Evolutionary conservation across 2,329 filamentous ascomycete species (phyloP), one percentile per base, ranked within the genome.

Genomic region (Colletotrichum destructivum): DNA sequence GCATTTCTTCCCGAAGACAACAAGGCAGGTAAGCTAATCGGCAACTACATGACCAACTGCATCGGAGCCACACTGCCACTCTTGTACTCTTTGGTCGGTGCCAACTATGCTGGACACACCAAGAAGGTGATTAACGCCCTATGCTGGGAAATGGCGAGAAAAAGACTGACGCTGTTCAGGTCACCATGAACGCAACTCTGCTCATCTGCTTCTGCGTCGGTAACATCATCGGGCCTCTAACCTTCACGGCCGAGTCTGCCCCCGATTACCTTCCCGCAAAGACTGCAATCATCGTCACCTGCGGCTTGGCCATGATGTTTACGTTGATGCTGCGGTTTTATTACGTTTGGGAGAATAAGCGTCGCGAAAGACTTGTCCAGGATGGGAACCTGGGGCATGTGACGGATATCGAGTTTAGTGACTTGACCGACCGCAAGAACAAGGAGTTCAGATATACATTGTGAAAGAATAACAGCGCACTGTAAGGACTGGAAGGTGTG

Each of bases 81-180:
- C 7, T 87, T 92, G 40, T 88, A 93, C 0, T 87, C 89, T 0
- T 93, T 91, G 90, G 90, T 93, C 65, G 86, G 93, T 7, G 89
- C 88, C 9, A 93, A 93, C 78, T 93, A 90, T 0, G 91, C 85
- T 0, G 92, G 91, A 9, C 88, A 87, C 15, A 92, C 90, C 3
- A 92, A 93, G 80, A 92, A 91, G 76, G 68, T 62, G 13, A 26
- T 54, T 15, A 7, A 13, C 16, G 16, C 12, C 11, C 15, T 3
- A 11, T 7, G 16, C 9, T 18, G 4, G 15, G 7, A 4, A 21
- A 13, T 35, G 15, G n/a, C 40, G 31, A 31, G 31, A 31, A 31
- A 1, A 8, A 8, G 31, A 8, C 31, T 61, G 18, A 61, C 16
- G 3, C 12, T 18, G 2, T 18, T 1, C 35, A 63, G 68, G 84